Conservation (phyloP, 805 yeast species). For the Henningerozyma blattae region DNA sequence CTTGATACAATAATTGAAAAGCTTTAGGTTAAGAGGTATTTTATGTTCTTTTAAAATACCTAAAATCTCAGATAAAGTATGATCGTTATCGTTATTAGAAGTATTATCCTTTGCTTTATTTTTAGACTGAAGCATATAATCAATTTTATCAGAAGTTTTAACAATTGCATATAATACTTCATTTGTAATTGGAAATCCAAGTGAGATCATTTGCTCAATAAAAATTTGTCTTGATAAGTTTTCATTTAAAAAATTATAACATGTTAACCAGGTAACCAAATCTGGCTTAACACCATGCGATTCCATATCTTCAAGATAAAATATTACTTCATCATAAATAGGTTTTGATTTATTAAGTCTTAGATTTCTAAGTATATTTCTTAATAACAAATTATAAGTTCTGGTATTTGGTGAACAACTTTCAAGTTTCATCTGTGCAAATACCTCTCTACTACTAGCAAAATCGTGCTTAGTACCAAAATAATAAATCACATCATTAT, state of each 20-base stretch:
- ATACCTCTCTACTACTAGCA: conserved; percentile 28
- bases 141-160: too few species aligned
- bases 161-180: conserved; percentile 19
- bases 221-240: conserved; percentile 21
- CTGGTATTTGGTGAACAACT: conserved; percentile 24
- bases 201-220: conserved; percentile 24
- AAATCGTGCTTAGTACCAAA: conserved; percentile 28
- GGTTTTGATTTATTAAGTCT: conserved; percentile 17
- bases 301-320: conserved; percentile 24
- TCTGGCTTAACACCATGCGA: conserved; percentile 21
- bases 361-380: conserved; percentile 19
- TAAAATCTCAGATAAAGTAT: conserved; percentile 11
- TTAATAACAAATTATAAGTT: conserved; percentile 29
- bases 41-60: conserved; percentile 14
- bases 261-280: conserved; percentile 27
- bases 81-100: too few species aligned
- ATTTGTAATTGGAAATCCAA: conserved; percentile 24
- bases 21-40: conserved; percentile 15
- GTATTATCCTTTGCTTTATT: too few species aligned
- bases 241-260: conserved; percentile 25
- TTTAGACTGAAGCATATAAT: too few species aligned
- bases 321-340: conserved; percentile 19
- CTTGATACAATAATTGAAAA: conserved; percentile 18
- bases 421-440: conserved; percentile 30
- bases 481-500: conserved; percentile 29